Evolutionary conservation across 169 alveolate genomes (phyloP).

Genomic region (Amoebophrya sp.): DNA sequence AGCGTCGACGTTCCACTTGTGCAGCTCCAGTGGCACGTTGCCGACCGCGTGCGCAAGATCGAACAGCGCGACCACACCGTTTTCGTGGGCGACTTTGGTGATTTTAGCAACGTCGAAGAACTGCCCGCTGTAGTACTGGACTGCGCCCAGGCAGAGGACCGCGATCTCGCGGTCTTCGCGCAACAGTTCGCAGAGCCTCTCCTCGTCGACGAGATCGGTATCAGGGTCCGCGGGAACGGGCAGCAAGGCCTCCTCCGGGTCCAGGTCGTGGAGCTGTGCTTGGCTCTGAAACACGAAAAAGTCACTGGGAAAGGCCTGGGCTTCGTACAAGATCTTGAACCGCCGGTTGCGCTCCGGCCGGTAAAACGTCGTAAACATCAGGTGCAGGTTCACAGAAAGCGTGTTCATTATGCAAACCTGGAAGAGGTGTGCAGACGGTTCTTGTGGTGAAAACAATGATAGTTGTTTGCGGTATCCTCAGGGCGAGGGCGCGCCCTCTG

Average conservation of each 20-base stretch:
- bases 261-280: conserved; percentile 5
- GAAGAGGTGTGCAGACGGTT: no score
- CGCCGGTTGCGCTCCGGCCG: neutral
- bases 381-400: neutral
- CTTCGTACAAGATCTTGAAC: neutral
- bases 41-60: conserved; percentile 37
- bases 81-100: conserved; percentile 23
- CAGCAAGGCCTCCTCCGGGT: neutral
- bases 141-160: conserved; percentile 21
- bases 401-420: conserved; percentile 8
- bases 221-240: neutral
- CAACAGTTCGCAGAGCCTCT: neutral
- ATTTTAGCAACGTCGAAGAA: neutral
- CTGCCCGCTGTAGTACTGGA: conserved; percentile 33
- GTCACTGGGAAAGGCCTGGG: neutral
- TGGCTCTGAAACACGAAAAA: neutral
- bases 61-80: conserved; percentile 5
- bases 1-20: conserved; percentile 36
- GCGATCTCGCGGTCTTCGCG: neutral
- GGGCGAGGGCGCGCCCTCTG: no score
- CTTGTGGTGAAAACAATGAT: no score
- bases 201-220: conserved; percentile 22
- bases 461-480: no score
- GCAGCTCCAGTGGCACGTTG: conserved; percentile 30
- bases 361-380: neutral